phyloP scores from a whole-genome alignment of 768 basidiomycete species.

The Sistotremastrum niveocremeum region DNA sequence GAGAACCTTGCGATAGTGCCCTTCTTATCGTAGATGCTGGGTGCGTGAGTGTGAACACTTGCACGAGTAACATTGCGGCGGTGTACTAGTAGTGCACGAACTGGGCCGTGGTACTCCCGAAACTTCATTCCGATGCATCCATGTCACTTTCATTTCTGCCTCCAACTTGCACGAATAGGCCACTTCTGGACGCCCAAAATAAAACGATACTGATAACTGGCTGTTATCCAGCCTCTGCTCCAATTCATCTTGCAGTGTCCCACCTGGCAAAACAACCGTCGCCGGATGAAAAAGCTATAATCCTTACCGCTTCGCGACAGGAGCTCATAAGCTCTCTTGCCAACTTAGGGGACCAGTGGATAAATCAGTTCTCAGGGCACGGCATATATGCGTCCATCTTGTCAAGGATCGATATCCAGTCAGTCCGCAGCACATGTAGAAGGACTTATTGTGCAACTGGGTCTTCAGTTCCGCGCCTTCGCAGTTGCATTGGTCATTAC shows the following conservation, averaged over 20 bases:
- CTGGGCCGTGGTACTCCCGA: neutral
- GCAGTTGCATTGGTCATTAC: conserved; percentile 37
- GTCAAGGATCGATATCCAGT: conserved; percentile 43
- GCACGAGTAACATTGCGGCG: neutral
- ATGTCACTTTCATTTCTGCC: conserved; percentile 29
- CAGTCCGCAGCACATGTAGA: conserved; percentile 14
- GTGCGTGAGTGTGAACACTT: neutral
- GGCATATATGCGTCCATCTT: conserved; percentile 25
- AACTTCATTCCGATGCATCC: neutral
- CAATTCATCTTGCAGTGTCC: conserved; percentile 53
- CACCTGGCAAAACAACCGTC: conserved; percentile 21
- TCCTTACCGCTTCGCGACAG: conserved; percentile 43
- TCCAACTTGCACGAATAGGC: conserved; percentile 14
- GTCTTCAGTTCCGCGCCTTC: conserved; percentile 47
- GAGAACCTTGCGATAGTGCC: neutral
- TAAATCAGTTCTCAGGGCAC: conserved; percentile 21
- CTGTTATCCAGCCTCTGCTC: conserved; percentile 50
- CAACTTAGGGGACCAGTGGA: conserved; percentile 35
- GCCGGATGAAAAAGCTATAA: conserved; percentile 21
- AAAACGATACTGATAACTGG: conserved; percentile 50
- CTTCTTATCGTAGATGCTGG: neutral
- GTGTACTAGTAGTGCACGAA: neutral
- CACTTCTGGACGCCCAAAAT: conserved; percentile 37
- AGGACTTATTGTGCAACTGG: conserved; percentile 1
- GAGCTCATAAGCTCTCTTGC: conserved; percentile 27